These are phyloP conservation scores for Thymus mandschuricus DNA, from an alignment of 257 asterid genomes.

Conservation along the genomic window DNA sequence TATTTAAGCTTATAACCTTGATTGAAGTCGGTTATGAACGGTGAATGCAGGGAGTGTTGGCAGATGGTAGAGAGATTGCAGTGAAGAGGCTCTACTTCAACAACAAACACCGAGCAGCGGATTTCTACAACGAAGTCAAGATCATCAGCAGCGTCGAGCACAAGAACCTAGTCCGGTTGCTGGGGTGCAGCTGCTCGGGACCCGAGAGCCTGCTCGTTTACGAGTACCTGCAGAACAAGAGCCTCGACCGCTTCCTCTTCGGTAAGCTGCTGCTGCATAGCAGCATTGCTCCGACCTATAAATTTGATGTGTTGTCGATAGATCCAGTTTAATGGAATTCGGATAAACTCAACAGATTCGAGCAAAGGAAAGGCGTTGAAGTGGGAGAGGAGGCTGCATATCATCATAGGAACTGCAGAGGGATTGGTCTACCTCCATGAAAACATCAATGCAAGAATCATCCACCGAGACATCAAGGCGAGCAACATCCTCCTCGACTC, in stretches of 20 bases:
- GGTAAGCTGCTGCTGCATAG: constrained; percentile 37
- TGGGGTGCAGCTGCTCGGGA: constrained; percentile 91
- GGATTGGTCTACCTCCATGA: constrained; percentile 77
- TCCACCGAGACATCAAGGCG: constrained; percentile 76
- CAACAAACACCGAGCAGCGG: constrained; percentile 75
- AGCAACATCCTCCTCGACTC: constrained; percentile 73
- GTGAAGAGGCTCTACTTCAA: constrained; percentile 88
- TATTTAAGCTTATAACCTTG: too few species aligned
- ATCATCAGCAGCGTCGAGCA: constrained; percentile 79
- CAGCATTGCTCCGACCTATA: too few species aligned
- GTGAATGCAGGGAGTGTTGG: constrained; percentile 57
- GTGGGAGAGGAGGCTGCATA: constrained; percentile 63
- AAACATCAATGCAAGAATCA: constrained; percentile 53
- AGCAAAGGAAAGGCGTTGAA: constrained; percentile 49
- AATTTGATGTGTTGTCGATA: too few species aligned
- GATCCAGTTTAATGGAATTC: background rate
- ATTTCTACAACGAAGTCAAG: constrained; percentile 84
- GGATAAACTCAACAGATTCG: constrained; percentile 48
- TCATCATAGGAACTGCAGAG: constrained; percentile 68
- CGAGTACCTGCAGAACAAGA: constrained; percentile 67
- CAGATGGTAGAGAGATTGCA: constrained; percentile 88
- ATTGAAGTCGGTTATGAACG: background rate
- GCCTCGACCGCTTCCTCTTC: constrained; percentile 77
- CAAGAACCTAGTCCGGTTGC: constrained; percentile 74
- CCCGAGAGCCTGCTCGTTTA: constrained; percentile 90